Base-by-base conservation (phyloP, 106 monocot species). In the Dioscorea dumetorum region DNA sequence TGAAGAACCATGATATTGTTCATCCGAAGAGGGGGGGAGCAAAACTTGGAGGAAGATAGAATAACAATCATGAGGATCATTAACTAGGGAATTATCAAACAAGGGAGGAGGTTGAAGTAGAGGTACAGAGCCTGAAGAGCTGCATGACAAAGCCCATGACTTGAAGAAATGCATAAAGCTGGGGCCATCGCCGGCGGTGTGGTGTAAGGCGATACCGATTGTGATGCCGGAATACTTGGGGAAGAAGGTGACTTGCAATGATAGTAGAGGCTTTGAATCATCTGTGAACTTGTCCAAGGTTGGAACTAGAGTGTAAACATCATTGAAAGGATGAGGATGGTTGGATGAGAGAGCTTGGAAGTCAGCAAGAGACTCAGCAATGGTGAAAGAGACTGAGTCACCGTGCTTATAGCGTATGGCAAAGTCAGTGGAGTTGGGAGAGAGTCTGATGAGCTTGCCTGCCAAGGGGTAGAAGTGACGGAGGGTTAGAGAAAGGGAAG, bases 401-500 rank as follows among this genome's bases (percentile, higher is more conserved):
- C 76, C 79, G 17, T 61, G 49, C 4, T 19, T 51, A 63, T 73
- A 81, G 22, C 23, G 62, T 62, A 88, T 50, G 62, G 84, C 81
- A 49, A 62, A 72, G 56, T 33, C 67, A 20, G 15, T 58, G 52
- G 80, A 62, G 16, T 19, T 20, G 0, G 35, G 54, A 32, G 72
- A 59, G 52, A 24, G 63, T 2, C 54, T 22, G 60, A 77, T 22
- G 60, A 77, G 21, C 0, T 11, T 48, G 17, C 80, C 85, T 21
- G 85, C 71, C 3, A 85, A 24, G 14, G 71, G 80, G 71, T 67
- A 77, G 77, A 74, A 85, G 49, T 54, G 67, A 34, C 53, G 76
- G 58, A 91, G 81, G 51, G 79, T 31, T 34, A 69, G 70, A n/a
- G 85, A 83, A 59, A 90, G 85, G 24, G 90, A 90, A 35, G 24